phyloP scores from a whole-genome alignment of 345 rosid species.

The Heritiera littoralis region DNA sequence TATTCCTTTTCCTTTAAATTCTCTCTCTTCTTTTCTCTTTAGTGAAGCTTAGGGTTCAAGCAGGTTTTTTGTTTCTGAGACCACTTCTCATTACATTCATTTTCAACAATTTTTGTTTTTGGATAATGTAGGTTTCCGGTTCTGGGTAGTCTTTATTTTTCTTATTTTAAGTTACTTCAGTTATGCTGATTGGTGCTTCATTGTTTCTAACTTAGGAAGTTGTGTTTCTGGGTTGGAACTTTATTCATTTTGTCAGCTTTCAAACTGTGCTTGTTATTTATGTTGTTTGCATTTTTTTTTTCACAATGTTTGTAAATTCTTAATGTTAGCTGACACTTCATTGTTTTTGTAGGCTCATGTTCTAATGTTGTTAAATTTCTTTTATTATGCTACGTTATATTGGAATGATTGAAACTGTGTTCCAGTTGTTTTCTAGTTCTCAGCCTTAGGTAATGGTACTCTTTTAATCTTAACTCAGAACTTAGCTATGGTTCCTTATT shows the following conservation, averaged over 20 bases:
- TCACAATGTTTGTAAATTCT: neutral
- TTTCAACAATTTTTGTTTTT: neutral
- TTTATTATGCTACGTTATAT: neutral
- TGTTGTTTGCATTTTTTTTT: neutral
- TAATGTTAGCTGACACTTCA: neutral
- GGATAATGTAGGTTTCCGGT: neutral
- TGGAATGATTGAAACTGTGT: neutral
- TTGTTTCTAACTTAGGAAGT: neutral
- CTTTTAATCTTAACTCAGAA: neutral
- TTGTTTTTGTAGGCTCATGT: neutral
- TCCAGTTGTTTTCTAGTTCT: neutral
- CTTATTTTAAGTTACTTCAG: neutral
- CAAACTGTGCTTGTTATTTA: neutral
- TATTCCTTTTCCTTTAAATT: neutral
- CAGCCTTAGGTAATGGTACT: neutral
- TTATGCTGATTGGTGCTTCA: neutral
- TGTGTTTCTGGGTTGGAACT: neutral
- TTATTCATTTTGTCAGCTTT: neutral
- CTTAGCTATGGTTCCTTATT: neutral
- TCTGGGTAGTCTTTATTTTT: neutral
- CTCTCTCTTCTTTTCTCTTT: neutral
- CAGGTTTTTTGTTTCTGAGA: neutral
- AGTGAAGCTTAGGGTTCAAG: neutral
- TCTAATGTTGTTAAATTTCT: neutral
- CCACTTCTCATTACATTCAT: slow-evolving; percentile 4